Conservation (phyloP, 2,329 filamentous ascomycete species). For the Hawksworthiomyces lignivorus region DNA sequence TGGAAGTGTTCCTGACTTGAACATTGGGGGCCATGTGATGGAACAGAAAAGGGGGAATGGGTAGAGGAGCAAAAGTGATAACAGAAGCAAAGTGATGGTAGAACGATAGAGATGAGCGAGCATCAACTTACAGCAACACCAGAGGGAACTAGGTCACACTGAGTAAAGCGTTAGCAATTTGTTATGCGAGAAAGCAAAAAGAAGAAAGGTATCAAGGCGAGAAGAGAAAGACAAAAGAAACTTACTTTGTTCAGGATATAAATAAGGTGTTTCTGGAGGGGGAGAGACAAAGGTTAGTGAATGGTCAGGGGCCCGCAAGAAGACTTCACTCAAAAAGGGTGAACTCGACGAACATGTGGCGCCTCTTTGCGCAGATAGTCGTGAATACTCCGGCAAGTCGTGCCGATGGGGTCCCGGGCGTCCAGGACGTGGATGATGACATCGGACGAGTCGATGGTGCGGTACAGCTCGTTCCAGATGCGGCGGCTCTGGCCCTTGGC, state of each 20-base stretch:
- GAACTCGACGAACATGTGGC: constrained; percentile 55
- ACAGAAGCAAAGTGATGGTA: constrained; percentile 5
- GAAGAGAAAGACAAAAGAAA: neutral
- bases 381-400: constrained; percentile 80
- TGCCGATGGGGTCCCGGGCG: constrained; percentile 82
- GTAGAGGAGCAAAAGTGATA: neutral
- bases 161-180: neutral
- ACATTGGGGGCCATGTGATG: constrained; percentile 48
- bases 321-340: no score
- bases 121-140: constrained; percentile 81
- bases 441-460: constrained; percentile 86
- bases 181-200: no score
- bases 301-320: no score
- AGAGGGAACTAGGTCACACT: constrained; percentile 82
- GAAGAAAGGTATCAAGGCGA: no score
- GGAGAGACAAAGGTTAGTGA: no score
- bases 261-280: constrained; percentile 66
- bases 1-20: constrained; percentile 78
- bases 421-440: constrained; percentile 94
- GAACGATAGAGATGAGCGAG: constrained; percentile 7
- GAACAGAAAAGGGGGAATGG: constrained; percentile 15
- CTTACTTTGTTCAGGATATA: constrained; percentile 71
- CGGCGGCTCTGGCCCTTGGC: constrained; percentile 91
- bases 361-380: constrained; percentile 92
- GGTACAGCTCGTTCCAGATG: constrained; percentile 83